phyloP scores from a whole-genome alignment of 148 eudicot species.

The Rhododendron vialii region DNA sequence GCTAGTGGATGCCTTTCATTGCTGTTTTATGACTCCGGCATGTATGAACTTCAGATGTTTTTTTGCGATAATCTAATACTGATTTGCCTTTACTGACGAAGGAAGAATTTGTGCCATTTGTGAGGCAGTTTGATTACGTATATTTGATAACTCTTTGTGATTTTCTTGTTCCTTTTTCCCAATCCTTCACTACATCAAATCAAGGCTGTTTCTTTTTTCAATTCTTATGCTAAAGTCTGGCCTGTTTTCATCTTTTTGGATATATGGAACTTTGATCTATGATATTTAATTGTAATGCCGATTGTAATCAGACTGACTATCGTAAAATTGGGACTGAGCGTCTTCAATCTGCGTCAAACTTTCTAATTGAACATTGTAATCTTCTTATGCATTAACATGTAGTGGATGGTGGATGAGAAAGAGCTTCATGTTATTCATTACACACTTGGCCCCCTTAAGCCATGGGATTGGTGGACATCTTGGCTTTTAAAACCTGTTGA shows the following conservation, averaged over 20 bases:
- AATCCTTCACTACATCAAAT: not conserved
- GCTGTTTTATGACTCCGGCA: not conserved
- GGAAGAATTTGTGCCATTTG: not conserved
- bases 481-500: slow-evolving; percentile 99
- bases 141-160: not conserved
- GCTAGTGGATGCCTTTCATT: not conserved
- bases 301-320: not conserved
- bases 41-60: not conserved
- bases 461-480: slow-evolving; percentile 99
- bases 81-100: not conserved
- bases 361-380: slow-evolving; percentile 5
- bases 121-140: not conserved
- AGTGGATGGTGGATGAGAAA: slow-evolving; percentile 99
- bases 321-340: not conserved
- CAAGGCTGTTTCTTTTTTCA: not conserved
- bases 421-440: slow-evolving; percentile 92
- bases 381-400: slow-evolving; percentile 22
- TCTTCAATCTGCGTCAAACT: slow-evolving; percentile 7
- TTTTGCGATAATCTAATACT: not conserved
- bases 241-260: not conserved
- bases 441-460: slow-evolving; percentile 96
- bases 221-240: not conserved
- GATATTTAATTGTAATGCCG: not conserved
- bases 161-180: not conserved
- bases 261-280: not conserved